Evolutionary conservation across 208 protist species (phyloP).

Genomic region (Crithidia mellificae): DNA sequence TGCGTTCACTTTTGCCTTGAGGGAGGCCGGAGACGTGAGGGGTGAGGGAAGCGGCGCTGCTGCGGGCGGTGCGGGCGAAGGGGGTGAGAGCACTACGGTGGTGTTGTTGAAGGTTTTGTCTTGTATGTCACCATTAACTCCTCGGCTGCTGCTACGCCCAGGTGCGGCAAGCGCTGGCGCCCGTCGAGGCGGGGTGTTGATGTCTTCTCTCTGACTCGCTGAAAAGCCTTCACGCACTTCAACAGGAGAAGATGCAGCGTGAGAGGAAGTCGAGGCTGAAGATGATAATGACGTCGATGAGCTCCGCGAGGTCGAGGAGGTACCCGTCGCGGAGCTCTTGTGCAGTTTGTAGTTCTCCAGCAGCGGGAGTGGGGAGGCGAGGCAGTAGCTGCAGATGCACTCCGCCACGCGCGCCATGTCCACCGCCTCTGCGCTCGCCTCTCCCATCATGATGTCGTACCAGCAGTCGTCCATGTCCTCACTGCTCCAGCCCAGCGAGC

Average conservation of each 20-base stretch:
- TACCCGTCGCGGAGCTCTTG: background rate
- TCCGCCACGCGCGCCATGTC: conserved; percentile 54
- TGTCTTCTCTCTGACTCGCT: background rate
- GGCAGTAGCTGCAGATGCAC: conserved; percentile 52
- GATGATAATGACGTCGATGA: background rate
- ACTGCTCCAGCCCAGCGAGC: conserved; percentile 45
- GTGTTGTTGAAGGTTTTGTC: background rate
- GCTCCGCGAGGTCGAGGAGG: too few relatives aligned
- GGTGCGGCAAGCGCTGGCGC: background rate
- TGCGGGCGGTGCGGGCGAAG: background rate
- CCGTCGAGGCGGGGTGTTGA: background rate
- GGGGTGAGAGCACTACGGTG: conserved; percentile 11
- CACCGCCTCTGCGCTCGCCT: conserved; percentile 34
- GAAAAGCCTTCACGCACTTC: background rate
- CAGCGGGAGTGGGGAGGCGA: conserved; percentile 21
- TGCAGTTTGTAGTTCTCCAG: conserved; percentile 7
- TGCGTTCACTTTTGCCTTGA: background rate
- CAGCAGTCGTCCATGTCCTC: conserved; percentile 83
- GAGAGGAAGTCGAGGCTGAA: background rate
- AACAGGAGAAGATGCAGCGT: too few relatives aligned
- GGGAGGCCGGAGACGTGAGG: background rate
- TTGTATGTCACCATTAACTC: too few relatives aligned
- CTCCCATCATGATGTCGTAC: conserved; percentile 75
- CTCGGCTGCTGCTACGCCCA: background rate
- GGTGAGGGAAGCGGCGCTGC: background rate